phyloP scores from a whole-genome alignment of 352 stramenopile genomes.

The Phytophthora palmivora region DNA sequence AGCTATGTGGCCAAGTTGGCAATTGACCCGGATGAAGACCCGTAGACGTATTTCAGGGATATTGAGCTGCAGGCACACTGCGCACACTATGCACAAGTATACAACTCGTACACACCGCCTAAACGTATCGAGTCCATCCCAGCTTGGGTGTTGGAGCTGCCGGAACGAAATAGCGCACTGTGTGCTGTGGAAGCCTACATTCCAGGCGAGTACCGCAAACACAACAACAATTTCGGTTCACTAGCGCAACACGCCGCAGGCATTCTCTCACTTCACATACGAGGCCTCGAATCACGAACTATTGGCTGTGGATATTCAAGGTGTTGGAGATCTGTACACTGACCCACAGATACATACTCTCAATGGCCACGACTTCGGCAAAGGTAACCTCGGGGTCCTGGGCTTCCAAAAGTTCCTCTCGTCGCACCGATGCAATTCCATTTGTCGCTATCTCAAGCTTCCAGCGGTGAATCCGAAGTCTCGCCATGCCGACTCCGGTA shows the following conservation, averaged over 20 bases:
- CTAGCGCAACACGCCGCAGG: constrained; percentile 87
- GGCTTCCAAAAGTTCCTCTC: constrained; percentile 90
- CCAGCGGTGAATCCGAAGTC: too few species aligned
- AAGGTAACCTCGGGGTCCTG: constrained; percentile 84
- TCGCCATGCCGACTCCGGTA: too few species aligned
- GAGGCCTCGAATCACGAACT: constrained; percentile 92
- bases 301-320: too few species aligned
- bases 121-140: constrained; percentile 86
- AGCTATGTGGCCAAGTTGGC: too few species aligned
- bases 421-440: constrained; percentile 90
- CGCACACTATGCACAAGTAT: too few species aligned
- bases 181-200: constrained; percentile 88
- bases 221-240: constrained; percentile 92
- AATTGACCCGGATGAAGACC: too few species aligned
- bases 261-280: constrained; percentile 96
- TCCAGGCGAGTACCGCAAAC: constrained; percentile 84
- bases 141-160: constrained; percentile 85
- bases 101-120: too few species aligned
- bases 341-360: constrained; percentile 93
- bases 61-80: too few species aligned
- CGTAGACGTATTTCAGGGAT: too few species aligned
- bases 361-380: constrained; percentile 88
- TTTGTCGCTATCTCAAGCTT: constrained; percentile 89
- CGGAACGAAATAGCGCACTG: constrained; percentile 68
- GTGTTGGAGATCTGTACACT: too few species aligned